A percentile compares a stretch with the other conserved stretches of the same genome.
phyloP scores from a whole-genome alignment of 2,329 filamentous ascomycete species.

The Beauveria scarabaeidicola region DNA sequence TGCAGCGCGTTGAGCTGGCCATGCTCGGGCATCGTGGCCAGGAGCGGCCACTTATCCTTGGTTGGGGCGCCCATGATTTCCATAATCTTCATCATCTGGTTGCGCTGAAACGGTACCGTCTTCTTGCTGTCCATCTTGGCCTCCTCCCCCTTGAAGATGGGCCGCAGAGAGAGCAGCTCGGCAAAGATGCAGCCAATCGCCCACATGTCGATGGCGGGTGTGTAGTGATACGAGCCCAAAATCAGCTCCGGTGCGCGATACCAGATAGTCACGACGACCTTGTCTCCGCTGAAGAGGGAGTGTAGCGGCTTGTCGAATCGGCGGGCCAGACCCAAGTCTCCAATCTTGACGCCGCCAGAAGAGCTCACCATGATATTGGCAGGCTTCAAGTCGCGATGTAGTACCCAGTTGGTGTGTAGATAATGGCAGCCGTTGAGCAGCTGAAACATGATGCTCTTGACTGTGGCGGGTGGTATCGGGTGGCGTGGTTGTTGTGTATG shows the following conservation, averaged over 20 bases:
- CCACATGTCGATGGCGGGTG: slow-evolving; percentile 94
- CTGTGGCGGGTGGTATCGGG: slow-evolving; percentile 77
- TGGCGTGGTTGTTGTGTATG: slow-evolving; percentile 84
- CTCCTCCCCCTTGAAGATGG: slow-evolving; percentile 97
- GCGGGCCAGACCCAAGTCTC: slow-evolving; percentile 84
- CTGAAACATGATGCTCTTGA: slow-evolving; percentile 94
- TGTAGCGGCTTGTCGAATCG: slow-evolving; percentile 92
- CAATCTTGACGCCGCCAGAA: slow-evolving; percentile 82
- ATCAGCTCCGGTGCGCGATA: slow-evolving; percentile 93
- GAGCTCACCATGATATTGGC: slow-evolving; percentile 99
- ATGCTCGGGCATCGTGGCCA: slow-evolving; percentile 83
- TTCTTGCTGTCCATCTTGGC: slow-evolving; percentile 99
- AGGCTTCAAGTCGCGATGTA: slow-evolving; percentile 93
- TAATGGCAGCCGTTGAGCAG: slow-evolving; percentile 92
- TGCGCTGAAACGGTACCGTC: slow-evolving; percentile 91
- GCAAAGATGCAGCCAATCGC: slow-evolving; percentile 97
- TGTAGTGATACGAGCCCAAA: slow-evolving; percentile 90
- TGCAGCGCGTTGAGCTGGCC: slow-evolving; percentile 54
- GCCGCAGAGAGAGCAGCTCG: slow-evolving; percentile 78
- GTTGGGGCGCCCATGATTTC: slow-evolving; percentile 89
- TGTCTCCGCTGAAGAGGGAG: slow-evolving; percentile 86
- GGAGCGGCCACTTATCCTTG: slow-evolving; percentile 79
- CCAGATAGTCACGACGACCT: slow-evolving; percentile 99
- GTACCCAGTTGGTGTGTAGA: slow-evolving; percentile 91
- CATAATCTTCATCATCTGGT: slow-evolving; percentile 98